These are phyloP conservation scores for Pythium aquatile DNA, from an alignment of 352 stramenopile genomes.

Conservation along the genomic window DNA sequence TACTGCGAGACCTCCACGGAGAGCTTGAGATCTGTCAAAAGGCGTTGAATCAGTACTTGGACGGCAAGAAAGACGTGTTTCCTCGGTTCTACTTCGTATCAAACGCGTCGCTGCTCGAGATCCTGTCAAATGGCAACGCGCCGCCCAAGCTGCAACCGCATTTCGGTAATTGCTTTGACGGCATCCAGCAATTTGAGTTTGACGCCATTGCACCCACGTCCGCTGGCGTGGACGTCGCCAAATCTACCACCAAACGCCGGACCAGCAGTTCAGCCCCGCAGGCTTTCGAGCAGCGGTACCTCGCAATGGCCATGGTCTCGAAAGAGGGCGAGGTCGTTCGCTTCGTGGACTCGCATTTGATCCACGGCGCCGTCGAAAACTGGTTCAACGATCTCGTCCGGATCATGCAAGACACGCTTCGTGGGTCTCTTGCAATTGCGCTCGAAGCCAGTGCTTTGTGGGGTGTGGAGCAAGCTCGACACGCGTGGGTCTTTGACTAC, in stretches of 20 bases:
- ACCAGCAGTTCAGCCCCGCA: conserved; percentile 5
- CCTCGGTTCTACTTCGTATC: conserved; percentile 97
- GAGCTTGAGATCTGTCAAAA: conserved; percentile 96
- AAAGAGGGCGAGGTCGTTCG: conserved; percentile 93
- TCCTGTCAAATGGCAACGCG: conserved; percentile 92
- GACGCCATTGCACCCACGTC: conserved; percentile 31
- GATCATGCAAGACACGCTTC: conserved; percentile 91
- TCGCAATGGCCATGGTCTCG: conserved; percentile 92
- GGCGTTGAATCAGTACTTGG: conserved; percentile 94
- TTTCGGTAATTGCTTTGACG: conserved; percentile 91
- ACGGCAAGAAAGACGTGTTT: conserved; percentile 96
- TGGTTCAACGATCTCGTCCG: conserved; percentile 95
- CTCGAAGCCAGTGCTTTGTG: conserved; percentile 93
- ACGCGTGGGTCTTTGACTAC: conserved; percentile 92
- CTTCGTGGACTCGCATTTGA: conserved; percentile 73
- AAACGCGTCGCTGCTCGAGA: conserved; percentile 93
- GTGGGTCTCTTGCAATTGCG: conserved; percentile 84
- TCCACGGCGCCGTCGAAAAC: conserved; percentile 87
- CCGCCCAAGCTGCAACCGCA: conserved; percentile 87
- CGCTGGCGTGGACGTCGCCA: neutral
- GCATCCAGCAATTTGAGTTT: conserved; percentile 83
- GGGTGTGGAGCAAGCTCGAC: conserved; percentile 76
- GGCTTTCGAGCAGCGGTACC: conserved; percentile 48
- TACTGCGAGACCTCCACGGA: conserved; percentile 78
- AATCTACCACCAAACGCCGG: neutral